These are phyloP conservation scores for Amauroascus verrucosus DNA, from an alignment of 2,329 filamentous ascomycete genomes.

Conservation along the genomic window DNA sequence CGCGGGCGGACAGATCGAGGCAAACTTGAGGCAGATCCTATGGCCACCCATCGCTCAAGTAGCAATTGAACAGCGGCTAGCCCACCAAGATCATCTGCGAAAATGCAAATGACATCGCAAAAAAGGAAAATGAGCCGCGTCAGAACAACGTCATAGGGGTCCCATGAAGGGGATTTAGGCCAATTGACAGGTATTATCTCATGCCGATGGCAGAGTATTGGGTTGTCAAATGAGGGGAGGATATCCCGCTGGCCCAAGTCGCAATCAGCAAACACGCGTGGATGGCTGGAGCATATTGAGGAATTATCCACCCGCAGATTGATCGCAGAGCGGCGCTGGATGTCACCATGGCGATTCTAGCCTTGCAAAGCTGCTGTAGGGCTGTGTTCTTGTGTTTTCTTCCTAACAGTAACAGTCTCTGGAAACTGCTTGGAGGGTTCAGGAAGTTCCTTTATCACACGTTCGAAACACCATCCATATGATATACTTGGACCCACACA, in stretches of 20 bases:
- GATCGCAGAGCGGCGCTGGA: not conserved
- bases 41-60: not conserved
- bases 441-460: not conserved
- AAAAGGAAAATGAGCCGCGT: slow-evolving; percentile 20
- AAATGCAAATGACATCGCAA: slow-evolving; percentile 20
- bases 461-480: not conserved
- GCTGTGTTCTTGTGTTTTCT: not conserved
- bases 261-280: not conserved
- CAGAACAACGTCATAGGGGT: slow-evolving; percentile 8
- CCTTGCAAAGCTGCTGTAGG: not conserved
- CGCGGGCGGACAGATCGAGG: slow-evolving; percentile 8
- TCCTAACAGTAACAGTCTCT: not conserved
- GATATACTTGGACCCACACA: not conserved
- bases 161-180: not conserved
- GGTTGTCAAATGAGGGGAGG: not conserved
- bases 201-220: not conserved
- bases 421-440: not conserved
- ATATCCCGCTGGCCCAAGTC: not conserved
- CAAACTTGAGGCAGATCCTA: slow-evolving; percentile 8
- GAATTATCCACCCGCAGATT: not conserved
- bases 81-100: slow-evolving; percentile 14
- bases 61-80: slow-evolving; percentile 13
- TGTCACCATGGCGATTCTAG: not conserved
- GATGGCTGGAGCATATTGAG: not conserved
- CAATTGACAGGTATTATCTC: not conserved